A percentile compares a stretch with the other conserved stretches of the same genome.
These are phyloP conservation scores for Starmera quercuum DNA, from an alignment of 805 yeast genomes.

Conservation along the genomic window DNA sequence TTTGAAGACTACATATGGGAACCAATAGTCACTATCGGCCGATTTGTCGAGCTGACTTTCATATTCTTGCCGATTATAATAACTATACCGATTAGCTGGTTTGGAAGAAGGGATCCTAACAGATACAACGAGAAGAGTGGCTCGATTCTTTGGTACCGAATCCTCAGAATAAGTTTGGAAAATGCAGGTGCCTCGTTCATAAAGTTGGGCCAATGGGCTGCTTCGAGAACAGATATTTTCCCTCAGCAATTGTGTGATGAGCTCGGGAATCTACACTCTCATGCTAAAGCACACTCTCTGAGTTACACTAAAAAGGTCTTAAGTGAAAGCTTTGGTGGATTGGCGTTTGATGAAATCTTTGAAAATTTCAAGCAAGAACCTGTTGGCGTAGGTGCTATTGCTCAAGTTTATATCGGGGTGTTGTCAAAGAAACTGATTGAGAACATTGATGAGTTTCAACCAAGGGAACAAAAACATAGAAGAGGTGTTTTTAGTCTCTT, in stretches of 20 bases:
- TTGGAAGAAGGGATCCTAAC: slow-evolving; percentile 15
- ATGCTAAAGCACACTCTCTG: slow-evolving; percentile 69
- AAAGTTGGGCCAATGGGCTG: slow-evolving; percentile 98
- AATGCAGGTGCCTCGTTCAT: slow-evolving; percentile 88
- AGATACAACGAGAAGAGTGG: slow-evolving; percentile 46
- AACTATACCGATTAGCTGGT: slow-evolving; percentile 47
- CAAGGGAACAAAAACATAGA: slow-evolving; percentile 17
- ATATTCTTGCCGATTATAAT: slow-evolving; percentile 67
- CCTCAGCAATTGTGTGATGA: slow-evolving; percentile 72
- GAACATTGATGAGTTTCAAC: slow-evolving; percentile 21
- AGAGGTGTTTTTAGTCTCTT: slow-evolving; percentile 2
- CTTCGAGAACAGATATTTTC: slow-evolving; percentile 91
- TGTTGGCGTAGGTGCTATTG: slow-evolving; percentile 97
- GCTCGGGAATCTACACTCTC: slow-evolving; percentile 71
- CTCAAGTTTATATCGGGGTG: slow-evolving; percentile 83
- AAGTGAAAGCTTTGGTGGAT: slow-evolving; percentile 47
- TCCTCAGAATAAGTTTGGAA: slow-evolving; percentile 63
- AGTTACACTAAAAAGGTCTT: slow-evolving; percentile 51
- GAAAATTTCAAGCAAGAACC: slow-evolving; percentile 72
- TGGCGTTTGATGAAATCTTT: slow-evolving; percentile 61
- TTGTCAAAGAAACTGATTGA: slow-evolving; percentile 39
- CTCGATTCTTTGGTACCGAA: slow-evolving; percentile 59
- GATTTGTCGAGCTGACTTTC: slow-evolving; percentile 61
- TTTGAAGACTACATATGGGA: slow-evolving; percentile 52
- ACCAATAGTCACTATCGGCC: slow-evolving; percentile 57